Base-by-base conservation (phyloP, 345 rosid species). In the Cardamine resedifolia region DNA sequence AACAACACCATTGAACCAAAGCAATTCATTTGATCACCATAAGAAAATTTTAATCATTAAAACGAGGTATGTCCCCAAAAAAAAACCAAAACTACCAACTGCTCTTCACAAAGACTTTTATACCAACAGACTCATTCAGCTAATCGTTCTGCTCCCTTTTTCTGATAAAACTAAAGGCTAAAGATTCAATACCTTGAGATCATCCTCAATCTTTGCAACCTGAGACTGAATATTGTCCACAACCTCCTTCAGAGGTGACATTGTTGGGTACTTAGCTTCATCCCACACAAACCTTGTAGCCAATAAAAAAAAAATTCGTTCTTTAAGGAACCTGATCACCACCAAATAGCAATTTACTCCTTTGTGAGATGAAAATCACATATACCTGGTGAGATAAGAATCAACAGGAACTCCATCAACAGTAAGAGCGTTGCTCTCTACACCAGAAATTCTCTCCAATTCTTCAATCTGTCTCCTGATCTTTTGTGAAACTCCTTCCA, bases 381-480 rank as follows among this genome's bases (percentile, higher is more conserved):
- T 45, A 96, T 50, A 96, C 99, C 90, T 90, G 64, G 99, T 96
- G 77, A 96, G 92, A 71, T 96, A 96, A 19, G 98, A 87, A 81
- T 96, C 99, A 79, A 96, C 92, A 5, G 98, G 97, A 31, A 92
- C 90, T 56, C 98, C 98, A 84, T 92, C 97, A 58, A 96, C 99
- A 2, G 92, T 84, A 55, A 96, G 81, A 47, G 97, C 85, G 80
- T 77, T 87, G 83, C 87, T 89, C 89, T 90, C 99, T 10, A 79
- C 83, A 66, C 88, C 88, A 3, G 98, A 87, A 3, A 85, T 85
- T 82, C 88, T 90, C 87, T 96, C 96, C 83, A 96, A 62, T 60
- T 96, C 99, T 82, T 92, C 99, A 62, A 96, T 92, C 89, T 96
- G 99, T 59, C 99, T 84, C 87, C 90, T 90, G 84, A 89, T 90